Conservation (phyloP, 2,329 filamentous ascomycete species). For the Colletotrichum australisinense region DNA sequence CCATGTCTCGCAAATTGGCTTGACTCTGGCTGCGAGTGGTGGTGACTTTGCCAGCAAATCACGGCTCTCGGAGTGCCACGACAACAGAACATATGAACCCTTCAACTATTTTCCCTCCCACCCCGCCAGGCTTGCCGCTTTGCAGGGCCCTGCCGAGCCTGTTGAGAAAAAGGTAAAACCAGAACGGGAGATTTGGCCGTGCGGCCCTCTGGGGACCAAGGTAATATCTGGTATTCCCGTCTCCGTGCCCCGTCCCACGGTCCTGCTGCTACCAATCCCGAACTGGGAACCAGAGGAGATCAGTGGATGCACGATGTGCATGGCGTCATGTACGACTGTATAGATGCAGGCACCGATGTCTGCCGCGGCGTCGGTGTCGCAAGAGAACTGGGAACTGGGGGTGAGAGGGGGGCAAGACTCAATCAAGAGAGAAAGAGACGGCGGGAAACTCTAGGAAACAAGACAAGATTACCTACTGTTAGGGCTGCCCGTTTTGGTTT, state of each 20-base stretch:
- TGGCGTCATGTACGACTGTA: slow-evolving; percentile 31
- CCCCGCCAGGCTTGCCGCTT: neutral
- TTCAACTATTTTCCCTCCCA: neutral
- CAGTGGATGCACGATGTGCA: slow-evolving; percentile 21
- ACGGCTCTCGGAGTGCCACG: slow-evolving; percentile 23
- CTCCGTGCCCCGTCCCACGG: neutral
- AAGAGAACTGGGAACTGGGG: slow-evolving; percentile 13
- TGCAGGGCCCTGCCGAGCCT: neutral
- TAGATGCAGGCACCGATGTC: slow-evolving; percentile 33
- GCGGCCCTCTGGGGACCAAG: neutral
- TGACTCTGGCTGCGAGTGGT: neutral
- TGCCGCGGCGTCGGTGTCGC: slow-evolving; percentile 19
- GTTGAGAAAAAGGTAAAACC: neutral
- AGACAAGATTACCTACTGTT: neutral
- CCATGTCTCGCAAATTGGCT: slow-evolving; percentile 24
- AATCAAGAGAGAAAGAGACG: neutral
- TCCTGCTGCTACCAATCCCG: neutral
- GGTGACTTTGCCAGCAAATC: slow-evolving; percentile 19
- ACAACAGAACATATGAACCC: neutral
- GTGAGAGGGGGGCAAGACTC: neutral
- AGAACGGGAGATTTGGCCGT: slow-evolving; percentile 4
- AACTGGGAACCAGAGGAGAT: slow-evolving; percentile 13
- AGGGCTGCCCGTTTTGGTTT: slow-evolving; percentile 7
- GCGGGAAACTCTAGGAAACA: neutral
- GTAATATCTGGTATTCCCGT: neutral